phyloP scores from a whole-genome alignment of 2,329 filamentous ascomycete species.

The Diaporthe citri region DNA sequence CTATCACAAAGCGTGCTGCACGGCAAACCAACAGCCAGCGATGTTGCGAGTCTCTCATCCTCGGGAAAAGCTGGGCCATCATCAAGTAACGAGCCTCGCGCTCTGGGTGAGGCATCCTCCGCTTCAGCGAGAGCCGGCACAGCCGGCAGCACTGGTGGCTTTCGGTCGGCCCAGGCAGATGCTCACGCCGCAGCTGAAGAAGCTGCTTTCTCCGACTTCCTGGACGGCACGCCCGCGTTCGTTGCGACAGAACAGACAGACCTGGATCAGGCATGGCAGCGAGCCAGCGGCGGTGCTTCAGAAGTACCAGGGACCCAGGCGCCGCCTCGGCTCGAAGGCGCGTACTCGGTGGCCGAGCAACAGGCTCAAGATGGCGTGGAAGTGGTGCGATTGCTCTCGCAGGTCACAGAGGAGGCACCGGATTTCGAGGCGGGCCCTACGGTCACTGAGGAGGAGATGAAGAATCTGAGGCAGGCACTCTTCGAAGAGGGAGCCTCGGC shows the following conservation, averaged over 20 bases:
- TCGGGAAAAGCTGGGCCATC: constrained; percentile 36
- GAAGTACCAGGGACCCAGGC: not conserved
- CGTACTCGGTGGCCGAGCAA: constrained; percentile 49
- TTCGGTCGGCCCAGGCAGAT: constrained; percentile 47
- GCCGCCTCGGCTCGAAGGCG: not conserved
- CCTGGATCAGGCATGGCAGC: constrained; percentile 42
- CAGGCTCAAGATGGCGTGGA: constrained; percentile 54
- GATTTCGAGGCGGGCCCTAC: constrained; percentile 42
- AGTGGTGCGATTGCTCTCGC: constrained; percentile 54
- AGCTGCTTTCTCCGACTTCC: constrained; percentile 52
- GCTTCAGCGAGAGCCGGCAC: constrained; percentile 37
- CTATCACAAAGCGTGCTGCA: constrained; percentile 45
- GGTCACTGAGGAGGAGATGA: constrained; percentile 47
- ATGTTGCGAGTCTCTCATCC: constrained; percentile 24
- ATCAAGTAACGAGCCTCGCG: not conserved
- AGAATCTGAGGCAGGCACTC: constrained; percentile 53
- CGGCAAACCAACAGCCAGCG: constrained; percentile 31
- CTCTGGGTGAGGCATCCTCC: constrained; percentile 43
- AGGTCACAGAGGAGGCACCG: constrained; percentile 41
- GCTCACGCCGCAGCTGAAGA: constrained; percentile 50
- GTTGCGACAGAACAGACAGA: constrained; percentile 41
- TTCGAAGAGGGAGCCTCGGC: constrained; percentile 48
- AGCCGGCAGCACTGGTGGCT: constrained; percentile 39
- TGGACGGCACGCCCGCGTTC: constrained; percentile 46
- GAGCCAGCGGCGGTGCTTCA: not conserved